Evolutionary conservation across 768 basidiomycete genomes (phyloP), one percentile per base, ranked within the genome.

Genomic region (Pleurotus pulmonarius): DNA sequence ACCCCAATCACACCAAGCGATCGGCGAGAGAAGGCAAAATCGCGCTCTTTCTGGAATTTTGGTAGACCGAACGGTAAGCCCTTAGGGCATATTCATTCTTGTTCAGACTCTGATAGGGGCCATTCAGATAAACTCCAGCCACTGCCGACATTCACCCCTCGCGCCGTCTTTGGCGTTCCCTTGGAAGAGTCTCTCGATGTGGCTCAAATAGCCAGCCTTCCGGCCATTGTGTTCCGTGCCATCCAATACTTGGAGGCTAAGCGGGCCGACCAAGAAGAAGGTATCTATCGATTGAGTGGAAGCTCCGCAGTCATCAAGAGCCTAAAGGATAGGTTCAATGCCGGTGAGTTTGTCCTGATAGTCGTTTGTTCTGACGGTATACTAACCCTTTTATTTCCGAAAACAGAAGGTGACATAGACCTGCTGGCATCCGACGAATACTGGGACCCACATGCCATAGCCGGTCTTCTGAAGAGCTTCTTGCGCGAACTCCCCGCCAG

Each of bases 401-500:
- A 64, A 66, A 46, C 64, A 94, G 97, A 99, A 77, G 96, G 95
- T n/a, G 97, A 99, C 70, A 81, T 98, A 56, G 88, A 98, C 68
- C 80, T 99, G 9, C 75, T 96, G 38, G 84, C 81, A 38, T 84
- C 87, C 7, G 92, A 94, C 68, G 95, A 97, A 65, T 92, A 88
- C 64, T 97, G 92, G 90, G 97, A 99, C 73, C 94, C 93, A 44
- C 95, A 99, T 69, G 97, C 97, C 38, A 91, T 99, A 59, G 90
- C 97, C 48, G 97, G 96, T 3, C 77, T 99, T 59, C 77, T 99
- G 58, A 99, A 99, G 75, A 83, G 85, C 53, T 99, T 88, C 75
- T 75, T 99, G 63, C 88, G 97, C 57, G 97, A 99, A 63, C 73
- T 99, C 29, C 96, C 97, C 44, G 85, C 87, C 20, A 95, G 93